Evolutionary conservation across 1,284 basidiomycete genomes (phyloP), one percentile per base, ranked within the genome.

Genomic region (Phylloporus sp.): DNA sequence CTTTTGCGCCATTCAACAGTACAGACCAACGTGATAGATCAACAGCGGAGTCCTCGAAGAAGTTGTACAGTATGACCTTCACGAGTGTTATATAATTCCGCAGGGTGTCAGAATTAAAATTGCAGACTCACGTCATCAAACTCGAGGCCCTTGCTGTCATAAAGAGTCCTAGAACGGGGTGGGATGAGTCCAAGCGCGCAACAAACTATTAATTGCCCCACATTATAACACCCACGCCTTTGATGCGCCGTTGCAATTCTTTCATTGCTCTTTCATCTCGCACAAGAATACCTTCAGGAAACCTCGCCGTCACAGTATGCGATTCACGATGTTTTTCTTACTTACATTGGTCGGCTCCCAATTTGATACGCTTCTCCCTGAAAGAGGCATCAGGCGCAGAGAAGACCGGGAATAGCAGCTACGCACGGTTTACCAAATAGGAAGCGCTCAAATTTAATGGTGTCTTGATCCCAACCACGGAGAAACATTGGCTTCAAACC

Each of bases 121-220:
- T n/a, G n/a, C n/a, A 60, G 27, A 15, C 84, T 65, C 68, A 90
- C 90, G 66, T 92, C 91, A 70, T 92, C 85, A 73, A 92, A 92
- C 73, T 92, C 91, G 0, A 92, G 80, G 1, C 92, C 91, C 75
- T 93, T 93, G 82, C 87, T 89, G 62, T 93, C 89, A 68, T 91
- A 91, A 0, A 92, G 75, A 0, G 91, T 93, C 81, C 91, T 92
- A 63, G 10, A 53, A 53, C 2, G 35, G 35, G 55, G 37, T 43
- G 61, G n/a, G 19, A 37, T 63, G 45, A 66, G 12, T 58, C 63
- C 17, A 49, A 0, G 17, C 10, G 8, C 12, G 20, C 37, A 49
- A 62, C 6, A 70, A 8, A 52, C 7, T 10, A n/a, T 7, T 6
- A 1, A 2, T 7, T 20, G n/a, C n/a, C n/a, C n/a, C n/a, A n/a